phyloP scores from a whole-genome alignment of 345 rosid species.

The Erodium maritimum region DNA sequence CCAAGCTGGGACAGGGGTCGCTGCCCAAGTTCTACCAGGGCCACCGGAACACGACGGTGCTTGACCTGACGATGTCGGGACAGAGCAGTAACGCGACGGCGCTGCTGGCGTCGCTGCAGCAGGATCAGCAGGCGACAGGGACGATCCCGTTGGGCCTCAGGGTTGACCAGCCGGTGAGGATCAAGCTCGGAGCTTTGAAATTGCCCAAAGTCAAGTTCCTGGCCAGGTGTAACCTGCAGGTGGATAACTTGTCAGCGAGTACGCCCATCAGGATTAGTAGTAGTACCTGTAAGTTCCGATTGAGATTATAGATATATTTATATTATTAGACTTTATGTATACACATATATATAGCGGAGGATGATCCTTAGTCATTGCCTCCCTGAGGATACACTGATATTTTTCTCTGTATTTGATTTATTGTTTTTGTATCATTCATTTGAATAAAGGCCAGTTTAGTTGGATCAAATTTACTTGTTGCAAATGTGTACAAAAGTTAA shows the following conservation, averaged over 20 bases:
- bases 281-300: conserved; percentile 53
- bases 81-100: conserved; percentile 36
- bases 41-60: conserved; percentile 65
- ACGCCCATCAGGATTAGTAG: conserved; percentile 33
- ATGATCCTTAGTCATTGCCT: too few species aligned
- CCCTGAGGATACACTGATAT: neutral
- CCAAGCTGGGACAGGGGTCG: conserved; percentile 52
- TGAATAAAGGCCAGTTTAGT: neutral
- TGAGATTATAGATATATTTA: conserved; percentile 34
- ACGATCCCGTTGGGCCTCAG: conserved; percentile 47
- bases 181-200: conserved; percentile 67
- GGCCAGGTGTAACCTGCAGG: conserved; percentile 48
- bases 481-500: neutral
- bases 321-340: neutral
- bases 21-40: conserved; percentile 89
- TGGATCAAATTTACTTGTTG: too few species aligned
- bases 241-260: conserved; percentile 34
- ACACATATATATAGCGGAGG: too few species aligned
- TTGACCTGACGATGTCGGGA: conserved; percentile 43
- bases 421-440: neutral
- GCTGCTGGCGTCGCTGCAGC: conserved; percentile 23
- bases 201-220: conserved; percentile 45
- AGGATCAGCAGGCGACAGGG: conserved; percentile 38
- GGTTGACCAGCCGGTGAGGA: conserved; percentile 67
- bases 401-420: neutral